Evolutionary conservation across 495 filamentous ascomycete species (phyloP).

Genomic region (Xylaria curta): DNA sequence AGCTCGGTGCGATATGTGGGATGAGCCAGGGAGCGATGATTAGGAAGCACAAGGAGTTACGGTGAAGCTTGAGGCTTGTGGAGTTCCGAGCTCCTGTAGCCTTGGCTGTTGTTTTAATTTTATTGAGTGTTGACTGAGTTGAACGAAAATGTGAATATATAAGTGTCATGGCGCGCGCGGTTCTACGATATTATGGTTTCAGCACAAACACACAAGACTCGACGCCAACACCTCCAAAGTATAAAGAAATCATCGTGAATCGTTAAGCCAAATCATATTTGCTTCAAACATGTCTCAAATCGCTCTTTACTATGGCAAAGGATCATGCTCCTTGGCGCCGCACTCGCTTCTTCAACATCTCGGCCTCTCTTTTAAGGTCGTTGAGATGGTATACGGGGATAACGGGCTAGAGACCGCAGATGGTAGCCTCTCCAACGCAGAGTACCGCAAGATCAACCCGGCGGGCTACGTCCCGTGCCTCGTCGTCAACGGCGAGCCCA

Average conservation of each 20-base stretch:
- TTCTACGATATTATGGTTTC: background rate
- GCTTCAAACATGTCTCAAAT: conserved; percentile 25
- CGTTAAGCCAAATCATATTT: background rate
- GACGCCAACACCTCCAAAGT: background rate
- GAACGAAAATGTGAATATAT: background rate
- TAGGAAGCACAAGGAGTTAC: background rate
- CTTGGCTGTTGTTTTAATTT: background rate
- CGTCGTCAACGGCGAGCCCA: conserved; percentile 36
- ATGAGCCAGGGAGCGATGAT: background rate
- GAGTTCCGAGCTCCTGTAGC: background rate
- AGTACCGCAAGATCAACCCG: conserved; percentile 42
- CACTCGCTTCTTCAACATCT: conserved; percentile 46
- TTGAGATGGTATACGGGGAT: conserved; percentile 9
- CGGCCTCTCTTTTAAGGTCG: conserved; percentile 31
- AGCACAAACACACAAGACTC: background rate
- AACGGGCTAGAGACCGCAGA: conserved; percentile 20
- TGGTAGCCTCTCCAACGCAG: conserved; percentile 29
- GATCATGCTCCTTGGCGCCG: conserved; percentile 45
- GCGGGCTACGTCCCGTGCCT: conserved; percentile 44
- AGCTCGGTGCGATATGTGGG: background rate
- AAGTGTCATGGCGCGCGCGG: background rate
- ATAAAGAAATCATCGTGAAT: background rate
- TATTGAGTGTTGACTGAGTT: no score
- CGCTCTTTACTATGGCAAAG: conserved; percentile 38
- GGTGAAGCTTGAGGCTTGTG: background rate